A percentile compares a stretch with the other conserved stretches of the same genome.
Conservation (phyloP, 2,329 filamentous ascomycete genomes). For the Colletotrichum eremochloae region DNA sequence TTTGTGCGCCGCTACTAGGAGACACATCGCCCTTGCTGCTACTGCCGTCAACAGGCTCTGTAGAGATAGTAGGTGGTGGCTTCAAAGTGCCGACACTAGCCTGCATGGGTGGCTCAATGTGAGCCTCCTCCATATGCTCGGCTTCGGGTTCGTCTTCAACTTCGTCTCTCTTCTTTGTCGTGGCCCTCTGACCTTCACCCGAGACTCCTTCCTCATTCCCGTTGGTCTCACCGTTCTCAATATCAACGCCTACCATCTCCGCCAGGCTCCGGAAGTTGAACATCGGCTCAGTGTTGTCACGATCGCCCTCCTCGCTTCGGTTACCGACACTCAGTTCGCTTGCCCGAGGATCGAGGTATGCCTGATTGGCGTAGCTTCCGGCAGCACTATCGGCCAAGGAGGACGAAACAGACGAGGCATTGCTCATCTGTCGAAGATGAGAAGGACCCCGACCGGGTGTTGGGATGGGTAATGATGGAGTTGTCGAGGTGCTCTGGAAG, state of each 20-base stretch:
- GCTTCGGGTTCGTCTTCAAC: slow-evolving; percentile 51
- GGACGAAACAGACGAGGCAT: slow-evolving; percentile 85
- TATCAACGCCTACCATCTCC: slow-evolving; percentile 80
- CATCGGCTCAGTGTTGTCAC: slow-evolving; percentile 77
- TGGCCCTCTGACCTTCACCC: slow-evolving; percentile 44
- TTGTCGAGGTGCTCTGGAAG: slow-evolving; percentile 48
- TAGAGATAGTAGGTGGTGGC: slow-evolving; percentile 39
- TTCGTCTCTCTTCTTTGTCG: slow-evolving; percentile 48
- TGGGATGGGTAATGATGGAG: slow-evolving; percentile 59
- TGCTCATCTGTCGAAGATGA: slow-evolving; percentile 86
- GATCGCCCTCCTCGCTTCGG: slow-evolving; percentile 63
- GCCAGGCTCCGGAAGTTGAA: slow-evolving; percentile 93
- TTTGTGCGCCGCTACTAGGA: slow-evolving; percentile 44
- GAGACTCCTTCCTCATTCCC: slow-evolving; percentile 47
- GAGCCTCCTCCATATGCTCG: slow-evolving; percentile 53
- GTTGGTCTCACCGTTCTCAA: slow-evolving; percentile 63
- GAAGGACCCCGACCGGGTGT: slow-evolving; percentile 72
- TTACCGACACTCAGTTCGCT: slow-evolving; percentile 67
- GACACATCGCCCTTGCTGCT: slow-evolving; percentile 30
- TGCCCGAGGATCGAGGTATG: slow-evolving; percentile 60
- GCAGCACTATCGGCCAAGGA: slow-evolving; percentile 78
- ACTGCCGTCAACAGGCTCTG: slow-evolving; percentile 48
- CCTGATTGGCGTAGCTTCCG: slow-evolving; percentile 62
- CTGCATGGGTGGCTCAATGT: slow-evolving; percentile 40
- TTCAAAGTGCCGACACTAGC: slow-evolving; percentile 41